Percentiles rank a stretch among this genome's conserved stretches.
These are phyloP conservation scores for Ceriops zippeliana DNA, from an alignment of 345 rosid genomes.

Conservation along the genomic window DNA sequence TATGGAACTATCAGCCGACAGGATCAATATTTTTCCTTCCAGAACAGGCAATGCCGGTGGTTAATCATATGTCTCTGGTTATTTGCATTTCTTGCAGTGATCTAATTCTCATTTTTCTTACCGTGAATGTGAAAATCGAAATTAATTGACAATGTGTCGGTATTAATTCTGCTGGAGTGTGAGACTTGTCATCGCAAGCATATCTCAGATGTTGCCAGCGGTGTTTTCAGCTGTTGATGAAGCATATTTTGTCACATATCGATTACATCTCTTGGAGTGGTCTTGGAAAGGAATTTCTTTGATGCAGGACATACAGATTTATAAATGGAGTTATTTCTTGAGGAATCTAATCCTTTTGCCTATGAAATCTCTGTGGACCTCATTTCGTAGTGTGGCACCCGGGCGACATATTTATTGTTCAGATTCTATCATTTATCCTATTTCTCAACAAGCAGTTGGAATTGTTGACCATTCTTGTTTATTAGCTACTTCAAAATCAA, in stretches of 20 bases:
- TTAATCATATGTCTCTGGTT: too few species aligned
- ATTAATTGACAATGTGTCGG: constrained; percentile 27
- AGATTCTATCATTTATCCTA: constrained; percentile 37
- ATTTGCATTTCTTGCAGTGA: constrained; percentile 19
- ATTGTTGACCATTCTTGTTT: constrained; percentile 31
- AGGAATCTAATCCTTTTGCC: constrained; percentile 21
- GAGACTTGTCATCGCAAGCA: constrained; percentile 23
- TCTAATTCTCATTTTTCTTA: constrained; percentile 23
- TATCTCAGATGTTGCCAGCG: constrained; percentile 15
- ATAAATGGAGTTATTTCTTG: constrained; percentile 23
- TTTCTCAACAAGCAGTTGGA: constrained; percentile 43
- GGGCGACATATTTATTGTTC: constrained; percentile 27
- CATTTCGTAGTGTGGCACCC: constrained; percentile 33
- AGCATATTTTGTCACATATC: constrained; percentile 22
- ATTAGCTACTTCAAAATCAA: constrained; percentile 30
- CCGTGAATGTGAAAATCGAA: constrained; percentile 24
- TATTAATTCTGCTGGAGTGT: constrained; percentile 22
- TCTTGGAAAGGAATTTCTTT: constrained; percentile 30
- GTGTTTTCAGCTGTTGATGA: constrained; percentile 16
- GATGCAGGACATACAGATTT: constrained; percentile 31
- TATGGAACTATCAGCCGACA: constrained; percentile 26
- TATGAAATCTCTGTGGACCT: constrained; percentile 9
- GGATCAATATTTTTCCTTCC: constrained; percentile 28
- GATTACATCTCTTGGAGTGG: constrained; percentile 30
- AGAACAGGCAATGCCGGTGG: constrained; percentile 31